Evolutionary conservation across 257 asterid genomes (phyloP), one percentile per base, ranked within the genome.

Genomic region (Solanum medicagineum): DNA sequence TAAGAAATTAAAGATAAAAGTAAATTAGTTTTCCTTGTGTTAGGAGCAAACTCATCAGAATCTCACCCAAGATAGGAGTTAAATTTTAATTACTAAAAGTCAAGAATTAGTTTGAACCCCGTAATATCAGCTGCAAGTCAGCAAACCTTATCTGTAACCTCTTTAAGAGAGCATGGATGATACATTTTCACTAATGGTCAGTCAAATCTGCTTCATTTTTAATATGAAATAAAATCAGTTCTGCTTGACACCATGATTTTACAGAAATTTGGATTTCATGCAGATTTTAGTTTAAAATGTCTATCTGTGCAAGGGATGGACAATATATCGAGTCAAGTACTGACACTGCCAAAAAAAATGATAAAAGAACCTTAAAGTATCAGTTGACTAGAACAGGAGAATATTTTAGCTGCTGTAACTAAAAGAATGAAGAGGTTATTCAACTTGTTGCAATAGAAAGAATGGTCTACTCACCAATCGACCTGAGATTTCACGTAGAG

Each of bases 401-500:
- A 84, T 20, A 16, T 53, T 14, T 74, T 69, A 19, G 22, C 32
- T 53, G 63, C 14, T 51, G 56, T 54, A 69, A 69, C 69, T 84
- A 8, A 77, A 24, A 11, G 63, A 77, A 51, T 53, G 45, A 77
- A 77, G 82, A 77, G 44, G 63, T 5, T 24, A 51, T 49, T 26
- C 59, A 32, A 24, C 82, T 49, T 60, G 53, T 65, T 55, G 82
- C 56, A 80, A 88, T 14, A 87, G 81, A 29, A 55, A 84, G 85
- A 17, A 53, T 10, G 73, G 17, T 69, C 69, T 36, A 88, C 94
- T 87, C 94, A 97, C 99, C 97, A 97, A 87, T 88, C 99, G 98
- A 60, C 99, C 99, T 16, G 99, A 97, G 89, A 97, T 97, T 90
- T 97, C 99, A 92, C 99, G 99, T 93, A 97, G 88, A 65, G 98